Conservation (phyloP, 2,329 filamentous ascomycete genomes). For the Paecilomyces niveus region DNA sequence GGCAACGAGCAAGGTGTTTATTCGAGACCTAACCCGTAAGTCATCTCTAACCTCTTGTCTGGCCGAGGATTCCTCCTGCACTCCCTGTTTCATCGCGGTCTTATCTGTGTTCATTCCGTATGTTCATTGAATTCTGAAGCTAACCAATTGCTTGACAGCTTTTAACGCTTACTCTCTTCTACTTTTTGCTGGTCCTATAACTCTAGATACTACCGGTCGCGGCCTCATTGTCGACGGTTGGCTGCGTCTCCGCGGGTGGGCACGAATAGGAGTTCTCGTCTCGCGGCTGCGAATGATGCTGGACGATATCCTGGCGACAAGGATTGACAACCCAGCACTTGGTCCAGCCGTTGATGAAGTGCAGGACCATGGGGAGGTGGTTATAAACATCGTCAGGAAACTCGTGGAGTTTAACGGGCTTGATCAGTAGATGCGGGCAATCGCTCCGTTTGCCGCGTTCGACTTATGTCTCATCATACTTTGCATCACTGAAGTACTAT, state of each 20-base stretch:
- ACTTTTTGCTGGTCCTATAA: constrained; percentile 78
- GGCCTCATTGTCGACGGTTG: constrained; percentile 89
- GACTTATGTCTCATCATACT: neutral
- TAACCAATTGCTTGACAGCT: constrained; percentile 28
- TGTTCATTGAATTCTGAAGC: constrained; percentile 1
- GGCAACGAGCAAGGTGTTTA: constrained; percentile 83
- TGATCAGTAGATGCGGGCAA: constrained; percentile 44
- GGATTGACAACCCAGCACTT: constrained; percentile 66
- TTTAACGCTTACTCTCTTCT: constrained; percentile 86
- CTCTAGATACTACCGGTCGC: constrained; percentile 77
- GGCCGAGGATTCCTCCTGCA: neutral
- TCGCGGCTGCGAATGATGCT: constrained; percentile 77
- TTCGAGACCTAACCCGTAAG: constrained; percentile 82
- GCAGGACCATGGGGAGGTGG: constrained; percentile 30
- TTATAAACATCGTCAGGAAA: constrained; percentile 69
- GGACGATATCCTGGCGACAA: constrained; percentile 72
- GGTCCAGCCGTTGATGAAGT: constrained; percentile 38
- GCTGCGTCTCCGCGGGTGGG: constrained; percentile 83
- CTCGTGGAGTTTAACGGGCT: constrained; percentile 86
- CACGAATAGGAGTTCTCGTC: constrained; percentile 84
- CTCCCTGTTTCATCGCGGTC: no score
- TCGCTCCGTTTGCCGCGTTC: neutral
- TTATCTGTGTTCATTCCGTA: no score
- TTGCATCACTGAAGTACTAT: neutral
- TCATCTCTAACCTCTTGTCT: constrained; percentile 15